A percentile compares a stretch with the other conserved stretches of the same genome.
Conservation (phyloP, 306 rosid species). For the Cyamopsis tetragonoloba region DNA sequence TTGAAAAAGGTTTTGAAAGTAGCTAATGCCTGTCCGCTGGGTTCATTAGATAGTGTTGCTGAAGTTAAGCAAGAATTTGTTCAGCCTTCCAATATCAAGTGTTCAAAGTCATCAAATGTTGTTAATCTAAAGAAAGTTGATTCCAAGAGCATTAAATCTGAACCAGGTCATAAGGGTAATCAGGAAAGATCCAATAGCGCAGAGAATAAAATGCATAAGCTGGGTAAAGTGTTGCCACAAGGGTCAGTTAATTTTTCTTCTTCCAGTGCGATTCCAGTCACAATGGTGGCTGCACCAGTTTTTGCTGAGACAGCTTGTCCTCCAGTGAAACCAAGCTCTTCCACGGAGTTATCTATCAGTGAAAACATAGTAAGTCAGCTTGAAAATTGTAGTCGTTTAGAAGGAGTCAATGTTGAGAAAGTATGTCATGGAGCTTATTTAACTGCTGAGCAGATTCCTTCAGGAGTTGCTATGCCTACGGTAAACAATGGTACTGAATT, state of each 20-base stretch:
- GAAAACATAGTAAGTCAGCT: constrained; percentile 25
- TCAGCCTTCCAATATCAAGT: constrained; percentile 31
- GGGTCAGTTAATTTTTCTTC: constrained; percentile 32
- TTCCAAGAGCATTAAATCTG: constrained; percentile 47
- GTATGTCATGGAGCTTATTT: constrained; percentile 33
- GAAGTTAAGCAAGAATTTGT: constrained; percentile 41
- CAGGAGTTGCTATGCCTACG: constrained; percentile 22
- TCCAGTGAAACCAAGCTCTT: constrained; percentile 33
- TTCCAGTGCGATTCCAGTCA: constrained; percentile 5
- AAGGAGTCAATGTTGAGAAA: constrained; percentile 23
- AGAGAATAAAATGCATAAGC: constrained; percentile 31
- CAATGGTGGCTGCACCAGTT: neutral
- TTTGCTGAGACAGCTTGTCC: constrained; percentile 24
- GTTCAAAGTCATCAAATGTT: constrained; percentile 27
- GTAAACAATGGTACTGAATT: constrained; percentile 32
- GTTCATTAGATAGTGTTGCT: constrained; percentile 31
- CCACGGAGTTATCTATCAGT: constrained; percentile 27
- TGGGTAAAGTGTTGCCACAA: constrained; percentile 27
- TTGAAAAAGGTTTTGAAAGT: constrained; percentile 36
- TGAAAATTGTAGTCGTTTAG: constrained; percentile 13
- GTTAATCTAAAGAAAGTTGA: constrained; percentile 31
- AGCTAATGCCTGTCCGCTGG: constrained; percentile 22
- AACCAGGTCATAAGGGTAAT: constrained; percentile 33
- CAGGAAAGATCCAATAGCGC: constrained; percentile 31
- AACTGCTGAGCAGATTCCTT: constrained; percentile 28